Evolutionary conservation across 2,329 filamentous ascomycete genomes (phyloP), one percentile per base, ranked within the genome.

Genomic region (Sclerotinia nivalis): DNA sequence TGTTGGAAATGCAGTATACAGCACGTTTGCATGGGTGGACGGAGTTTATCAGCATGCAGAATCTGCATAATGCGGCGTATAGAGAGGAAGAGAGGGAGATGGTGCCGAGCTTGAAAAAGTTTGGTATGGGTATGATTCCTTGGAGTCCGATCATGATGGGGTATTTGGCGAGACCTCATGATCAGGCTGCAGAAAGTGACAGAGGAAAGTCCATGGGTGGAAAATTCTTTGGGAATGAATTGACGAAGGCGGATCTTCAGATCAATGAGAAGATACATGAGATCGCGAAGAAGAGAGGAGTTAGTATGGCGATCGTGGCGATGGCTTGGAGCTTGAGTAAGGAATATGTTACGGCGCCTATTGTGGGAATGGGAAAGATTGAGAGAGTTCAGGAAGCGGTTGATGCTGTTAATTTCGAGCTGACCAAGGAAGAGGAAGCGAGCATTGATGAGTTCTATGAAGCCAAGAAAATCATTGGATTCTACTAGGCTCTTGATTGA

Each of bases 11-110:
- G 87, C 87, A 59, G 88, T 74, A 73, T 22, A 72, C 69, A 1
- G 73, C 71, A 22, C 66, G 62, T n/a, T 47, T 73, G 76, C 75
- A 87, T 65, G 84, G 85, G 28, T 89, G 86, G 86, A 86, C 84
- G 8, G 85, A 88, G 76, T 89, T 89, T 73, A 80, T 88, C 70
- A 83, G 80, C 1, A 89, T 89, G 87, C 86, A 89, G 72, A 86
- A 86, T 40, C 82, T 84, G 60, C 84, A 88, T 74, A 88, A 87
- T 73, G 80, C 86, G 0, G 76, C 85, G 1, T 88, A 88, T 76
- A 82, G 89, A 7, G 89, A 91, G 73, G 88, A 90, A 71, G 82
- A 84, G 76, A 73, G 74, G 31, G 78, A 79, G 71, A 79, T 79
- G 77, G 70, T 74, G 28, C 73, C 73, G 1, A 64, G 68, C 2